Base-by-base conservation (phyloP, 2,329 filamentous ascomycete species). In the Xylariaceae sp. region DNA sequence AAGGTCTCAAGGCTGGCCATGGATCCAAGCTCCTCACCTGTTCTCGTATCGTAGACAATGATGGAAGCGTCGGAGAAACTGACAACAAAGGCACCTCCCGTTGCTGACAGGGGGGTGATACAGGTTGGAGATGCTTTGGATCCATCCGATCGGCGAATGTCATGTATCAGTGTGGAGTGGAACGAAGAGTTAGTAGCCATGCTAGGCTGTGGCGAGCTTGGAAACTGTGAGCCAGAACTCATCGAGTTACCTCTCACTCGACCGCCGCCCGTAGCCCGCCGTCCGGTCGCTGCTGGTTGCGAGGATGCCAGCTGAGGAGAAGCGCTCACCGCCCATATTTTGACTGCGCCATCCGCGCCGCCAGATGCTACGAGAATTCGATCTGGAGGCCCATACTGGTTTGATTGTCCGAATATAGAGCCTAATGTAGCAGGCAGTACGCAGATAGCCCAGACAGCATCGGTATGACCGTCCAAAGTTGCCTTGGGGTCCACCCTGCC, bases 1-100 rank as follows among this genome's bases (percentile, higher is more conserved):
- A 96, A 97, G 1, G 92, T 97, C 69, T 97, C 94, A 42, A 87
- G 75, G 65, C 90, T 96, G 33, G 90, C 89, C 92, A 99, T 97
- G 42, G 83, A 84, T 31, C 90, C 89, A 36, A 96, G 82, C 64
- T 95, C 89, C 68, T 97, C 94, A 42, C 91, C 94, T 0, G 89
- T 90, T 56, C 89, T 78, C 1, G 92, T 96, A 66, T 97, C 91
- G 67, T 92, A 99, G 15, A 97, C 86, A 14, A 97, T 75, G 45
- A 96, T 89, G 1, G 89, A 85, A 2, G 92, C 90, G 68, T 99
- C 91, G 1, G 88, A 83, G 68, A 95, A 99, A 17, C 89, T 89
- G 2, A 96, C 94, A 1, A 96, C 90, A 68, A 99, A 97, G 5
- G 85, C 87, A 62, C 95, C 88, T 2, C 94, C 92, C 2, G 81